phyloP scores from a whole-genome alignment of 495 filamentous ascomycete species.

The Penicillium roqueforti region DNA sequence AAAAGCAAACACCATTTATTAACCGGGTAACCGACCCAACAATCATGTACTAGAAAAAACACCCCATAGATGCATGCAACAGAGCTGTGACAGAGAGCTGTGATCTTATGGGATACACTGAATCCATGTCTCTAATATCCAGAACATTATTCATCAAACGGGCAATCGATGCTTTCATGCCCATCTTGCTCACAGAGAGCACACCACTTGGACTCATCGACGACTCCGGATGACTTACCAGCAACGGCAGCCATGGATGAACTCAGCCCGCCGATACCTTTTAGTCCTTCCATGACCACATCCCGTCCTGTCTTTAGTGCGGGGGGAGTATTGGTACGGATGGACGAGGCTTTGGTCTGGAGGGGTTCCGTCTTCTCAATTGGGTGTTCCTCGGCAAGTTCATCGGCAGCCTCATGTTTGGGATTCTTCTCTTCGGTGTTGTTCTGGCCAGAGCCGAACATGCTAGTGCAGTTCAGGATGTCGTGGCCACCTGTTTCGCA shows the following conservation, averaged over 20 bases:
- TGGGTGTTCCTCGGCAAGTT: slow-evolving; percentile 12
- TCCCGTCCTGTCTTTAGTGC: slow-evolving; percentile 42
- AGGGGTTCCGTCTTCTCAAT: slow-evolving; percentile 10
- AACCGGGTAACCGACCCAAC: slow-evolving; percentile 4
- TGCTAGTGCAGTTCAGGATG: slow-evolving; percentile 86
- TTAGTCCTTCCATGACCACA: slow-evolving; percentile 59
- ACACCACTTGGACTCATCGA: slow-evolving; percentile 91
- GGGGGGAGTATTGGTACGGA: slow-evolving; percentile 17
- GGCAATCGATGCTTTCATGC: slow-evolving; percentile 93
- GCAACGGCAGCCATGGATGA: slow-evolving; percentile 52
- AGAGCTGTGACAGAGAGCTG: slow-evolving; percentile 8
- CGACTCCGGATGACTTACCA: slow-evolving; percentile 72
- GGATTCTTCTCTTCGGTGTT: slow-evolving; percentile 10
- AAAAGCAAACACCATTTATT: slow-evolving; percentile 3
- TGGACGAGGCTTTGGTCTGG: slow-evolving; percentile 10
- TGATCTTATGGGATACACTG: slow-evolving; percentile 3
- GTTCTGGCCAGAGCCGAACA: slow-evolving; percentile 56
- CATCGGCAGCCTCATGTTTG: slow-evolving; percentile 22
- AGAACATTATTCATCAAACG: slow-evolving; percentile 75
- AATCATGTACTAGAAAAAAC: slow-evolving; percentile 17
- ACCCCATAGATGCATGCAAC: slow-evolving; percentile 9
- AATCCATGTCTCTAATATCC: slow-evolving; percentile 14
- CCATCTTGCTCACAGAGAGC: slow-evolving; percentile 94
- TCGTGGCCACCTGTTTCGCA: slow-evolving; percentile 93
- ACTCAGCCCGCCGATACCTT: slow-evolving; percentile 50